Evolutionary conservation across 1,284 basidiomycete species (phyloP), one percentile per base, ranked within the genome.

Genomic region (Leccinum solheimii): DNA sequence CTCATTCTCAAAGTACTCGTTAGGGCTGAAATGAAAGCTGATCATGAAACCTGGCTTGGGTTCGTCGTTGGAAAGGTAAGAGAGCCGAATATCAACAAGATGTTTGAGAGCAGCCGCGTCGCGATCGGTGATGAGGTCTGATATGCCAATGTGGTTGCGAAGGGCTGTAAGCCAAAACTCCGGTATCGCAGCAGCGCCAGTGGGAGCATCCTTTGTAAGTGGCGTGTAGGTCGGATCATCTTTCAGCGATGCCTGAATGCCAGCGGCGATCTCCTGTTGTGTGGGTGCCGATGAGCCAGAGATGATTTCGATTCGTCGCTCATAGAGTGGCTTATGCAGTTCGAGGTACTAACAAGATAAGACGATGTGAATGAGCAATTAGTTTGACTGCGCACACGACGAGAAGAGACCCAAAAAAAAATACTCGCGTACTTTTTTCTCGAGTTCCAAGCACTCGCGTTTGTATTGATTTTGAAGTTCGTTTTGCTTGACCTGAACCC

Each of bases 101-200:
- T 80, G 76, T 77, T 88, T 87, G 69, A 90, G 81, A 9, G 87
- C 92, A 61, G 80, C 88, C 65, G 90, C 93, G 76, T 98, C 97
- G 59, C 90, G 88, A 73, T 98, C 95, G 38, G 94, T 97, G 81
- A 98, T 95, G 72, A 96, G 83, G 60, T 96, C 94, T 54, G 86
- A 84, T 59, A 98, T 84, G 57, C 87, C 93, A 62, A 91, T 78
- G 76, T 98, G 94, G 79, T 97, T 98, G 71, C 93, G 89, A 66
- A 98, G 85, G 1, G 95, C 94, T 1, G 97, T 98, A 69, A 98
- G 88, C 97, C 97, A 99, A 83, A 98, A 98, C 73, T 97, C 91
- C 64, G 96, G 94, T 71, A 99, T 95, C 4, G 79, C 66, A 1
- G 65, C 72, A 69, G 72, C 74, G 69, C 76, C 52, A 62, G 62